Conservation (phyloP, 306 rosid genomes). For the Vigna reflexopilosa region DNA sequence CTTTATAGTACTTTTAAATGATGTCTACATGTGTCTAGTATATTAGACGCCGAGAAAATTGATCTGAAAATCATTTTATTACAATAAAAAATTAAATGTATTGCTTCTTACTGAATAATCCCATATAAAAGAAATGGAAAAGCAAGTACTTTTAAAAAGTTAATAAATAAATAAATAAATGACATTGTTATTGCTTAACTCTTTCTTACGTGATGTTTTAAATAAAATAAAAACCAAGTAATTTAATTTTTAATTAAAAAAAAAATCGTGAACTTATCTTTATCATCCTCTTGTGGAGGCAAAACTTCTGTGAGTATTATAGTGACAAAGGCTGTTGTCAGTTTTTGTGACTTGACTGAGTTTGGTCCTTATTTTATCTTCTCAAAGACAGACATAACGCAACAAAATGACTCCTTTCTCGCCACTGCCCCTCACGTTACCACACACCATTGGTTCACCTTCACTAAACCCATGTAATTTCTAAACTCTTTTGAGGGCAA, state of each 20-base stretch:
- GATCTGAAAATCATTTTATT: too few relatives aligned
- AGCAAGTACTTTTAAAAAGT: too few relatives aligned
- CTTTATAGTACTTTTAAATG: too few relatives aligned
- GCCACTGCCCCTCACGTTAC: slow-evolving; percentile 18
- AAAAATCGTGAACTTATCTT: neutral
- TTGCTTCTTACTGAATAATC: too few relatives aligned
- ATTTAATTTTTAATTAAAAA: neutral
- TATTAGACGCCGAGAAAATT: too few relatives aligned
- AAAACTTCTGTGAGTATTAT: neutral
- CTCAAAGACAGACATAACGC: neutral
- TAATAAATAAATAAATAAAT: too few relatives aligned
- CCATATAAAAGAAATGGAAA: too few relatives aligned
- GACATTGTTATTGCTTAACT: neutral
- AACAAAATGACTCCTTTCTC: neutral
- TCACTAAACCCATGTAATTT: slow-evolving; percentile 14
- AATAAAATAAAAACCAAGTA: neutral
- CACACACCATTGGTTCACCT: neutral
- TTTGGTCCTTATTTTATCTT: slow-evolving; percentile 1
- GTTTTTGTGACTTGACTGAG: slow-evolving; percentile 10
- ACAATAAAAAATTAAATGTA: too few relatives aligned
- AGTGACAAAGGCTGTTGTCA: neutral
- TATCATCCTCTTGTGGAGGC: neutral
- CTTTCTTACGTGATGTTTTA: neutral
- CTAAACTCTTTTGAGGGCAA: slow-evolving; percentile 38
- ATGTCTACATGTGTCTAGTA: too few relatives aligned